phyloP scores from a whole-genome alignment of 2,329 filamentous ascomycete genomes.

The Onygenales sp. region DNA sequence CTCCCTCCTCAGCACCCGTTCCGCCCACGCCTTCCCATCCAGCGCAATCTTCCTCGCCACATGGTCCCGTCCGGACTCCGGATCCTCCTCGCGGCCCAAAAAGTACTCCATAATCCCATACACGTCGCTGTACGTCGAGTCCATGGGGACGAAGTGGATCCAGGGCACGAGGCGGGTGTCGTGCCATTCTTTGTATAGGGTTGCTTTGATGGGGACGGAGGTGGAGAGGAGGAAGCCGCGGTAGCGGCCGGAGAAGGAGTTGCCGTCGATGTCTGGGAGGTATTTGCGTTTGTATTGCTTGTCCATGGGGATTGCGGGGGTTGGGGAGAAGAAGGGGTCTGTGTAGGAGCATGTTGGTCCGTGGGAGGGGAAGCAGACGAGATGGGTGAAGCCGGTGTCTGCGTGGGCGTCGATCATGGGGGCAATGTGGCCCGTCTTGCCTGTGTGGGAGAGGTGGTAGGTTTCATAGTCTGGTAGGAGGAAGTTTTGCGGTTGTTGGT shows the following conservation, averaged over 20 bases:
- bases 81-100: constrained; percentile 44
- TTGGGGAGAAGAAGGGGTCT: constrained; percentile 29
- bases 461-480: constrained; percentile 27
- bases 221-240: constrained; percentile 60
- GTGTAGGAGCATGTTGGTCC: constrained; percentile 39
- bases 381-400: constrained; percentile 35
- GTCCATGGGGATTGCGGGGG: constrained; percentile 18
- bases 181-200: constrained; percentile 73
- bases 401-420: constrained; percentile 31
- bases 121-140: constrained; percentile 62
- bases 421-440: constrained; percentile 21
- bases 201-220: constrained; percentile 65
- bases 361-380: constrained; percentile 33
- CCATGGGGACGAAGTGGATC: constrained; percentile 75
- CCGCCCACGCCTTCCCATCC: constrained; percentile 59
- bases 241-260: constrained; percentile 60
- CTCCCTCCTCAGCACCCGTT: constrained; percentile 56
- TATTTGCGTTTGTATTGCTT: constrained; percentile 51
- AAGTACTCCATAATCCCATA: constrained; percentile 69
- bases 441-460: constrained; percentile 29
- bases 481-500: constrained; percentile 14
- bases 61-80: constrained; percentile 33
- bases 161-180: constrained; percentile 64
- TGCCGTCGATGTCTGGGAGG: constrained; percentile 68
- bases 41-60: constrained; percentile 55